Percentiles rank a stretch among this genome's conserved stretches.
These are phyloP conservation scores for Verticillium albo-atrum DNA, from an alignment of 2,329 filamentous ascomycete species.

Conservation along the genomic window DNA sequence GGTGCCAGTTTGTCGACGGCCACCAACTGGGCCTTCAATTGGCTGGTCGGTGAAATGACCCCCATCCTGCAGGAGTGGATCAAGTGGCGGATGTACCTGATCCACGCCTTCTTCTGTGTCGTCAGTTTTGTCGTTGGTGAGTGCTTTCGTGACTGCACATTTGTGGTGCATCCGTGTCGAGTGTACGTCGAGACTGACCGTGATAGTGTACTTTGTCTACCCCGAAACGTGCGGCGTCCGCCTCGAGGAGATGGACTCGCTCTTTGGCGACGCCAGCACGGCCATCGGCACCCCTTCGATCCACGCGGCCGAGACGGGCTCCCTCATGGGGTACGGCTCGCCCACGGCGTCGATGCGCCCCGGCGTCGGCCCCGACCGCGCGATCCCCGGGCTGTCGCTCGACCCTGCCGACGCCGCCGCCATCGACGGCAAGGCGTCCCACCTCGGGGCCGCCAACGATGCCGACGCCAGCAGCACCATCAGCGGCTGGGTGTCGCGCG, in stretches of 20 bases:
- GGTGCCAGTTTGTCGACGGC: constrained; percentile 94
- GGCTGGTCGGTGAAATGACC: constrained; percentile 92
- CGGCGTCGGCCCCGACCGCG: constrained; percentile 48
- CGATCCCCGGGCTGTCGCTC: constrained; percentile 77
- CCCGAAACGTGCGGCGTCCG: constrained; percentile 94
- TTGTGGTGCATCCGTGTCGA: neutral
- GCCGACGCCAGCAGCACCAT: constrained; percentile 35
- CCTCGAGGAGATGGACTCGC: constrained; percentile 90
- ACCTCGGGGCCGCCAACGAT: constrained; percentile 25
- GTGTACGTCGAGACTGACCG: constrained; percentile 10
- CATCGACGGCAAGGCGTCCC: constrained; percentile 33
- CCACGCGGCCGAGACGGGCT: constrained; percentile 70
- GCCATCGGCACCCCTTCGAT: constrained; percentile 72
- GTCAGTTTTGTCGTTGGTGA: constrained; percentile 93
- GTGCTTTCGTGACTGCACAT: constrained; percentile 25
- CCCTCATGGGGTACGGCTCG: constrained; percentile 73
- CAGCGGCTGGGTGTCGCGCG: constrained; percentile 44
- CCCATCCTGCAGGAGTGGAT: constrained; percentile 90
- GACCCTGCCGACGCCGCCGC: constrained; percentile 65
- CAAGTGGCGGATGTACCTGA: constrained; percentile 86
- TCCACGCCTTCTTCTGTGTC: constrained; percentile 96
- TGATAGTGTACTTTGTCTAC: constrained; percentile 89
- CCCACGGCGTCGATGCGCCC: constrained; percentile 71
- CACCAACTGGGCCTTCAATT: constrained; percentile 98
- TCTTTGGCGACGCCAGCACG: constrained; percentile 92